phyloP scores from a whole-genome alignment of 306 rosid genomes.

The Cicer cuneatum region DNA sequence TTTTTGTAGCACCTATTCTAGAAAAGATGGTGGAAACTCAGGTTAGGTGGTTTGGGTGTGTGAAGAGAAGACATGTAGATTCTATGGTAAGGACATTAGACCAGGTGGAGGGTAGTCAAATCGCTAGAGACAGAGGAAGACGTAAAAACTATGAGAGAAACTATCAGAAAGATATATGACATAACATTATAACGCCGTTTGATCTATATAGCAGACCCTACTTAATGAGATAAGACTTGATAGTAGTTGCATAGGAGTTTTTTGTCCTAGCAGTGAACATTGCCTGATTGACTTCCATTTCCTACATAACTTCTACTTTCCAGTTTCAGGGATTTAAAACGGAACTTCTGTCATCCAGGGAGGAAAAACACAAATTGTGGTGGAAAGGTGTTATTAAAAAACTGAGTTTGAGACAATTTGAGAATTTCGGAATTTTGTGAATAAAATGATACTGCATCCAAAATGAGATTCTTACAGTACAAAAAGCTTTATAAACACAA shows the following conservation, averaged over 20 bases:
- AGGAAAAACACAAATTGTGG: neutral
- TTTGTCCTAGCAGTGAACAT: neutral
- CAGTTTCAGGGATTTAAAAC: neutral
- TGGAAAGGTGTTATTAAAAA: conserved; percentile 3
- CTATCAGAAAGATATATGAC: no score
- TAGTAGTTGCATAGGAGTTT: no score
- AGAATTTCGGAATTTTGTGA: conserved; percentile 1
- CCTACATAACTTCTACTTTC: neutral
- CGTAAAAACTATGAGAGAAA: no score
- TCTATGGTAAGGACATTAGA: no score
- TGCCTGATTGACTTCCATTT: neutral
- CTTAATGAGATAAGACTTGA: no score
- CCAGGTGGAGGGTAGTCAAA: no score
- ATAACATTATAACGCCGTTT: no score
- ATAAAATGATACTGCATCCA: neutral
- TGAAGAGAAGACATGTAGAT: no score
- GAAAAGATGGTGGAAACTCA: no score
- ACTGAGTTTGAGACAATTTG: conserved; percentile 3
- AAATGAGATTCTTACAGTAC: neutral
- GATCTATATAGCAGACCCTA: no score
- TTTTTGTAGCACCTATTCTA: neutral
- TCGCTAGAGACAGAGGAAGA: no score
- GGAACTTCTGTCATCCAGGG: neutral
- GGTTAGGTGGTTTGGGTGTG: no score
- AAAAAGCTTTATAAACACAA: neutral